Conservation (phyloP, 2,329 filamentous ascomycete genomes). For the Penicillium sp. region DNA sequence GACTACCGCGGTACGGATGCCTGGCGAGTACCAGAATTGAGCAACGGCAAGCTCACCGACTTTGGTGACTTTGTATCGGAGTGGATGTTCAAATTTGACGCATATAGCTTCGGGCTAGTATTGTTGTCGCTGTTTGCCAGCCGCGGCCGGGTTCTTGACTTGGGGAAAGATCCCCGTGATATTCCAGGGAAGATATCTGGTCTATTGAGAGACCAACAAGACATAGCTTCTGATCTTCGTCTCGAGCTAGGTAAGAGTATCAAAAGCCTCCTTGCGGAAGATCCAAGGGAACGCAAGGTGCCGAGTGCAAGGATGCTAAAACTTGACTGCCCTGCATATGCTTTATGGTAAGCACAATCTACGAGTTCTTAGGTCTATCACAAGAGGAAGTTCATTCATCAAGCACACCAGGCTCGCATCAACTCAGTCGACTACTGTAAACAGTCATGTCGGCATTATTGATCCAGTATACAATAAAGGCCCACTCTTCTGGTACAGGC, state of each 20-base stretch:
- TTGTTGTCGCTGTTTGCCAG: slow-evolving; percentile 21
- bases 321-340: slow-evolving; percentile 13
- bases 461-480: slow-evolving; percentile 26
- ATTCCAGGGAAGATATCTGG: slow-evolving; percentile 9
- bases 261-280: slow-evolving; percentile 16
- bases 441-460: slow-evolving; percentile 15
- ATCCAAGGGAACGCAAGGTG: slow-evolving; percentile 18
- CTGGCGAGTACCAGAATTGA: slow-evolving; percentile 21
- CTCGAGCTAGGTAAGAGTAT: slow-evolving; percentile 16
- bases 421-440: slow-evolving; percentile 10
- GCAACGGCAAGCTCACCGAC: slow-evolving; percentile 5
- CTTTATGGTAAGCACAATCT: slow-evolving; percentile 18
- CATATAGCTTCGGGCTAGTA: slow-evolving; percentile 23
- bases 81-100: slow-evolving; percentile 23
- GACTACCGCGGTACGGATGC: slow-evolving; percentile 23
- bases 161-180: slow-evolving; percentile 9
- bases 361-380: not conserved
- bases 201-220: slow-evolving; percentile 11
- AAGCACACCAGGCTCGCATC: slow-evolving; percentile 14
- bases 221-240: slow-evolving; percentile 15
- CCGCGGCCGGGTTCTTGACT: slow-evolving; percentile 8
- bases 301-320: slow-evolving; percentile 18
- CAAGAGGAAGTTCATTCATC: too few relatives aligned
- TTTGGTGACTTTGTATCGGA: slow-evolving; percentile 16
- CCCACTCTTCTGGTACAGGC: slow-evolving; percentile 23